These are phyloP conservation scores for Termitomyces sp. DNA, from an alignment of 768 basidiomycete genomes.

Conservation along the genomic window DNA sequence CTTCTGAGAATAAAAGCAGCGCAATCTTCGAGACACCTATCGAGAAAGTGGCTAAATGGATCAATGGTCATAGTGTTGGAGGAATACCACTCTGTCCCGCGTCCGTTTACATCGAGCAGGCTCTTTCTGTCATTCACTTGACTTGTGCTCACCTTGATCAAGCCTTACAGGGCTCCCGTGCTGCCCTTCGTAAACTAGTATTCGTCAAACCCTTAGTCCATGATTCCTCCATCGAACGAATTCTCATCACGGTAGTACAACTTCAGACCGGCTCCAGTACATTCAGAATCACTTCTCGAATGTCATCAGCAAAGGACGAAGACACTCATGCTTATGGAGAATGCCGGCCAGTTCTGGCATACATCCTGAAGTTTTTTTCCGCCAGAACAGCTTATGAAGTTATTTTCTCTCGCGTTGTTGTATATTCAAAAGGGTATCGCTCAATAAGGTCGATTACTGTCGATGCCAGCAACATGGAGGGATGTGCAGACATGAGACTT, in stretches of 20 bases:
- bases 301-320: slow-evolving; percentile 23
- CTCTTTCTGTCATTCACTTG: slow-evolving; percentile 41
- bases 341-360: slow-evolving; percentile 28
- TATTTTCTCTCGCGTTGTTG: slow-evolving; percentile 67
- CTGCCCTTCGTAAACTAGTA: slow-evolving; percentile 39
- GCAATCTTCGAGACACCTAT: slow-evolving; percentile 58
- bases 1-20: slow-evolving; percentile 27
- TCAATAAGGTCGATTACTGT: slow-evolving; percentile 55
- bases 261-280: slow-evolving; percentile 33
- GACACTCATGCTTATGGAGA: slow-evolving; percentile 24
- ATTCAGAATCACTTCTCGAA: slow-evolving; percentile 46
- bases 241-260: slow-evolving; percentile 37
- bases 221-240: slow-evolving; percentile 25
- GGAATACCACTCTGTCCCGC: slow-evolving; percentile 60
- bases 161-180: slow-evolving; percentile 26
- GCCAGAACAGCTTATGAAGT: slow-evolving; percentile 59
- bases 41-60: slow-evolving; percentile 36
- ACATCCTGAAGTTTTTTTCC: slow-evolving; percentile 45
- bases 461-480: slow-evolving; percentile 43
- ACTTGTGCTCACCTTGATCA: slow-evolving; percentile 28
- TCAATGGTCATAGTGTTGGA: slow-evolving; percentile 57
- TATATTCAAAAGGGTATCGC: slow-evolving; percentile 56
- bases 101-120: slow-evolving; percentile 61
- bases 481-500: slow-evolving; percentile 46
- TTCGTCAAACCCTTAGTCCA: slow-evolving; percentile 58